phyloP scores from a whole-genome alignment of 805 yeast species.

The Candida orba region DNA sequence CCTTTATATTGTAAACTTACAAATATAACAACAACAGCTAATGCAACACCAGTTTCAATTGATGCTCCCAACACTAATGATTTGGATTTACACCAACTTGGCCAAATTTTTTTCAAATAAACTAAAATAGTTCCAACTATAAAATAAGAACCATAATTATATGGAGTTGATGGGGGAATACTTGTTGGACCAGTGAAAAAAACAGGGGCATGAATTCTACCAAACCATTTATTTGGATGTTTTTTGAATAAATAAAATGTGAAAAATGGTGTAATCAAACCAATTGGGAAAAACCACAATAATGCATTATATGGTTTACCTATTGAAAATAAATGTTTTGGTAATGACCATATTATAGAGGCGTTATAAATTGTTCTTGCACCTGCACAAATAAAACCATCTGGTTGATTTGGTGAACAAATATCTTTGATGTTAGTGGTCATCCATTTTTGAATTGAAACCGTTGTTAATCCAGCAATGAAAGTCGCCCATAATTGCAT shows the following conservation, averaged over 20 bases:
- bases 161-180: conserved; percentile 72
- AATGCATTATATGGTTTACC: conserved; percentile 48
- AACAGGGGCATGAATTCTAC: conserved; percentile 51
- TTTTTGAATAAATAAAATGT: conserved; percentile 25
- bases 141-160: conserved; percentile 53
- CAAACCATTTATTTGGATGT: conserved; percentile 25
- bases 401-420: conserved; percentile 33
- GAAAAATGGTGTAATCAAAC: conserved; percentile 34
- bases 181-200: conserved; percentile 53
- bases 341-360: conserved; percentile 46
- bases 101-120: conserved; percentile 39
- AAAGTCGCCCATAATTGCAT: conserved; percentile 35
- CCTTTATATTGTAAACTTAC: conserved; percentile 43
- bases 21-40: conserved; percentile 49
- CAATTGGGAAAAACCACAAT: conserved; percentile 50
- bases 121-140: conserved; percentile 37
- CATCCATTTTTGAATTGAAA: conserved; percentile 36
- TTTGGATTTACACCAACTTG: conserved; percentile 54
- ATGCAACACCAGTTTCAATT: conserved; percentile 58
- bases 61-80: conserved; percentile 55
- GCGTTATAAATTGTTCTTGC: conserved; percentile 41
- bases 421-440: conserved; percentile 30
- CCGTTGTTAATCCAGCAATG: conserved; percentile 31
- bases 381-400: conserved; percentile 38
- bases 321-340: conserved; percentile 39